Conservation (phyloP, 352 stramenopile genomes). For the Thalassiosira delicatula region DNA sequence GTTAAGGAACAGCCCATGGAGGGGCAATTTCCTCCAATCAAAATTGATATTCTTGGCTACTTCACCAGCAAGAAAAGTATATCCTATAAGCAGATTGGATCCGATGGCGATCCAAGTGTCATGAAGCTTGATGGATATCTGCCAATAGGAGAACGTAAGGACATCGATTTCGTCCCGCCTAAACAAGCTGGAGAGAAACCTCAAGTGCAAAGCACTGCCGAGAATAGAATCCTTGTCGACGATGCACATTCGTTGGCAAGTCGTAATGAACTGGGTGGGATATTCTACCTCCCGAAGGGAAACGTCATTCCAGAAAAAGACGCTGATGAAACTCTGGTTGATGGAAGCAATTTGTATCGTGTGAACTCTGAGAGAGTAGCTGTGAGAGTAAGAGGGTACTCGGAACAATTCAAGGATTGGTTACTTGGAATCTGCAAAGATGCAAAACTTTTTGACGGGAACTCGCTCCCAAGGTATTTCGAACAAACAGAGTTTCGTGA, state of each 20-base stretch:
- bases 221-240: neutral
- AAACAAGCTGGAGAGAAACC: neutral
- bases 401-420: neutral
- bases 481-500: neutral
- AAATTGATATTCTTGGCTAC: neutral
- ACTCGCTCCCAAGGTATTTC: neutral
- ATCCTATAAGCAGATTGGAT: neutral
- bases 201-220: neutral
- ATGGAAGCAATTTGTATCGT: neutral
- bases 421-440: neutral
- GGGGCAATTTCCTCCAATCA: neutral
- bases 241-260: neutral
- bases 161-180: neutral
- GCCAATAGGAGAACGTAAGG: neutral
- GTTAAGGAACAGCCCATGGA: neutral
- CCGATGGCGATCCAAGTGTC: neutral
- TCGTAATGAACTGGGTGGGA: neutral
- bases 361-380: neutral
- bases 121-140: neutral
- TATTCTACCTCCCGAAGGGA: neutral
- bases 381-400: neutral
- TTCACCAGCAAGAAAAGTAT: neutral
- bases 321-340: too few species aligned
- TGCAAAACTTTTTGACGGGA: neutral
- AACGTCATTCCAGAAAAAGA: neutral